Base-by-base conservation (phyloP, 441 rosid genomes). In the Syzygium malaccense region DNA sequence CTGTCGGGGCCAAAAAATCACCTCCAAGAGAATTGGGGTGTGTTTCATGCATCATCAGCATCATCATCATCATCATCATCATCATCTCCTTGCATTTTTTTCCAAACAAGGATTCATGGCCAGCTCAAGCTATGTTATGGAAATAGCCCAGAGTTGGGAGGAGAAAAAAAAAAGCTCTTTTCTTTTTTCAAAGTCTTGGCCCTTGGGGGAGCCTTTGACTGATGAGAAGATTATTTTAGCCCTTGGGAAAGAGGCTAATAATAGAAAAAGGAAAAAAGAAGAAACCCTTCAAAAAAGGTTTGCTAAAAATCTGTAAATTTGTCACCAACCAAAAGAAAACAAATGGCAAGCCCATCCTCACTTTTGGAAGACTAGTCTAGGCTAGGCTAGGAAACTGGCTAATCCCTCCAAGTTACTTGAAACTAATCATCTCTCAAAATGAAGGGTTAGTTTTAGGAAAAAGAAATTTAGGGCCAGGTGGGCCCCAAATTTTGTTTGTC, bases 281-380 rank as follows among this genome's bases (percentile, higher is more conserved):
- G 68, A 90, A 92, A 92, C 84, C 84, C 20, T 87, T 66, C 20
- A 5, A 48, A 45, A 91, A 89, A 90, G 94, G 92, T 91, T 94
- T 91, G 94, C 94, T 10, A 89, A 48, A 95, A 91, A 88, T 23
- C 51, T 94, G 97, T 92, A 91, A 71, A 93, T 93, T 91, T 90
- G 15, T 75, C 83, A 55, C 66, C 58, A 33, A 85, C 62, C 87
- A 54, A 85, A 55, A 75, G 83, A 41, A 75, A 23, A 75, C 62
- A 32, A 54, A 55, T 85, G 87, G 87, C 87, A 30, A 33, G 64
- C 4, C 87, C 58, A 56, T 85, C 45, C 86, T 55, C 86, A 51
- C 86, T 85, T 85, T 55, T 85, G 83, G 83, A 75, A 75, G 83
- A 75, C 83, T 75, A 75, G 83, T 75, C 83, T 75, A 75, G 83